phyloP scores from a whole-genome alignment of 2,329 filamentous ascomycete genomes.

The Alternaria sp. region DNA sequence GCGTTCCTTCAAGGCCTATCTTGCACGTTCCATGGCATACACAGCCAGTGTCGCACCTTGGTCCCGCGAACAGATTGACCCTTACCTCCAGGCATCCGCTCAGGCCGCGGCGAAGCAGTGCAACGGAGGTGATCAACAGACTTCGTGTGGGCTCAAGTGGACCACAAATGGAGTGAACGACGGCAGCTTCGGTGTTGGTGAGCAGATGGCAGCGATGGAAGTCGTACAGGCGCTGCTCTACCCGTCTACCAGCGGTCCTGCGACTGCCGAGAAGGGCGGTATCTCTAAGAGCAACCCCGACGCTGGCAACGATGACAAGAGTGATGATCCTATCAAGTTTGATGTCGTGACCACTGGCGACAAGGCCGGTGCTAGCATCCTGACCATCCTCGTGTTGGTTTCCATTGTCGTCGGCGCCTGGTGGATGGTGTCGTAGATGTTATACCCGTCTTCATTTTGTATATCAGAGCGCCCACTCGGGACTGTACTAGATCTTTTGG shows the following conservation, averaged over 20 bases:
- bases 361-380: constrained; percentile 70
- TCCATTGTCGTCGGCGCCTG: constrained; percentile 62
- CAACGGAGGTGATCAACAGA: constrained; percentile 55
- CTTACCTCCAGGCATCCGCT: constrained; percentile 62
- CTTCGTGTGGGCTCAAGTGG: constrained; percentile 57
- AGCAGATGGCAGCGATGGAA: constrained; percentile 66
- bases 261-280: constrained; percentile 60
- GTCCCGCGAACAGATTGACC: constrained; percentile 53
- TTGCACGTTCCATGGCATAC: constrained; percentile 53
- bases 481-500: neutral
- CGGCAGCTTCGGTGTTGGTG: constrained; percentile 60
- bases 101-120: constrained; percentile 63
- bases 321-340: constrained; percentile 37
- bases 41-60: constrained; percentile 50
- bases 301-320: constrained; percentile 43
- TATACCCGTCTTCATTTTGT: neutral
- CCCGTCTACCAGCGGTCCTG: constrained; percentile 36
- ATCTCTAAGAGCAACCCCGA: constrained; percentile 56
- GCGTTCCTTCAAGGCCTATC: constrained; percentile 55
- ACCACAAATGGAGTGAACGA: constrained; percentile 52
- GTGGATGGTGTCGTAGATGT: constrained; percentile 57
- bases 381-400: constrained; percentile 65
- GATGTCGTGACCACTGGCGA: constrained; percentile 64
- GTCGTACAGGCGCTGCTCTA: constrained; percentile 58
- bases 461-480: neutral